Percentiles rank a stretch among this genome's conserved stretches.
Evolutionary conservation across 2,329 filamentous ascomycete genomes (phyloP).

Genomic region (Claviceps sp.): DNA sequence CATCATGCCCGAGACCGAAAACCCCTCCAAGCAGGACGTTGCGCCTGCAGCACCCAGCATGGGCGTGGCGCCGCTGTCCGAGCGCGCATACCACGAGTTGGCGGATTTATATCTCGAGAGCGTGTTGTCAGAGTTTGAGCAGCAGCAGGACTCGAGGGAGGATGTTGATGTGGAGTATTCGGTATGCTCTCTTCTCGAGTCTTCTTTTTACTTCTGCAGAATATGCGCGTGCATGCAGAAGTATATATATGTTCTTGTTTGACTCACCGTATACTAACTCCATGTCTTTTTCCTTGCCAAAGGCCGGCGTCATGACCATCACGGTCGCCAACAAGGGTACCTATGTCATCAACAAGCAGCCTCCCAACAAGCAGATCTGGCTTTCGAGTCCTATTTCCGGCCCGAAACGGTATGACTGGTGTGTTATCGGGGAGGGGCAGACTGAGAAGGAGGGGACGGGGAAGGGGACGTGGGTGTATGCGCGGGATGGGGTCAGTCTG

Average conservation of each 20-base stretch:
- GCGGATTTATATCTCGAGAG: conserved; percentile 61
- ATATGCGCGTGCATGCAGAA: background rate
- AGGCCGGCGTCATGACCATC: conserved; percentile 81
- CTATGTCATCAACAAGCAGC: conserved; percentile 97
- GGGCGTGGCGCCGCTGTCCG: conserved; percentile 48
- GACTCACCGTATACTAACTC: no score
- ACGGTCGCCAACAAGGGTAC: conserved; percentile 56
- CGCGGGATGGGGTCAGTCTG: conserved; percentile 68
- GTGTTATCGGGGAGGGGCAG: conserved; percentile 58
- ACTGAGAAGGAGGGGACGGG: conserved; percentile 63
- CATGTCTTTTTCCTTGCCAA: no score
- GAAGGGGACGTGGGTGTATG: conserved; percentile 71
- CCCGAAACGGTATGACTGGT: conserved; percentile 90
- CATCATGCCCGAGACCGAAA: conserved; percentile 45
- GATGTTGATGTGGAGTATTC: conserved; percentile 83
- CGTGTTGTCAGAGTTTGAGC: conserved; percentile 50
- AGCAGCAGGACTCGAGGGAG: conserved; percentile 55
- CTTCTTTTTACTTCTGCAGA: no score
- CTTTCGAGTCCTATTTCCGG: conserved; percentile 82
- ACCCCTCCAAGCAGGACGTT: conserved; percentile 35
- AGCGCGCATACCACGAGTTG: conserved; percentile 61
- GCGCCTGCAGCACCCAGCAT: conserved; percentile 25
- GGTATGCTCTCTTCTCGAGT: conserved; percentile 38
- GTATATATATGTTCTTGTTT: conserved; percentile 1
- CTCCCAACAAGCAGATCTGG: conserved; percentile 96